A percentile compares a stretch with the other conserved stretches of the same genome.
Evolutionary conservation across 257 asterid species (phyloP).

Genomic region (Nemophila menziesii): DNA sequence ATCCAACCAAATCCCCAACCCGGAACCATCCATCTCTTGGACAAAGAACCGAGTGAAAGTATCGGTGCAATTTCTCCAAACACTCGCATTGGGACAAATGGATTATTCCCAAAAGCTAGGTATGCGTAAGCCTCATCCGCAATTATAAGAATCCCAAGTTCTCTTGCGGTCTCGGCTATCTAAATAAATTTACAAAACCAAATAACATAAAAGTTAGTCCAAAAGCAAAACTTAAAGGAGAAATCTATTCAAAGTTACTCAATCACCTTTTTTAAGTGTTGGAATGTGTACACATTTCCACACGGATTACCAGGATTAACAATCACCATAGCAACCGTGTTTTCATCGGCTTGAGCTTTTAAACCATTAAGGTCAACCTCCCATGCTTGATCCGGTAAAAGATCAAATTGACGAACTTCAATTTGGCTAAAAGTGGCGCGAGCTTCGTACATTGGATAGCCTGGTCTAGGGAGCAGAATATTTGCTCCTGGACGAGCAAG

Average conservation of each 20-base stretch:
- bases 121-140: constrained; percentile 63
- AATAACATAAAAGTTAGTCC: background rate
- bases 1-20: constrained; percentile 80
- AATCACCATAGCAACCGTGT: constrained; percentile 55
- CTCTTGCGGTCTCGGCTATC: constrained; percentile 56
- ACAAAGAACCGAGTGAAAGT: constrained; percentile 45
- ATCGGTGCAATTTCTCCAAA: constrained; percentile 41
- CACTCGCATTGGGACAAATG: constrained; percentile 43
- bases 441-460: constrained; percentile 54
- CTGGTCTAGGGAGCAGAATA: constrained; percentile 53
- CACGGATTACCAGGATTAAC: constrained; percentile 74
- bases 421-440: constrained; percentile 36
- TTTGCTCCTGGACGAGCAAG: constrained; percentile 59
- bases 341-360: constrained; percentile 54
- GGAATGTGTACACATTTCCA: constrained; percentile 46
- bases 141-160: constrained; percentile 43
- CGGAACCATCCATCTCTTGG: constrained; percentile 72
- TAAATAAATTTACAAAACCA: constrained; percentile 7
- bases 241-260: background rate
- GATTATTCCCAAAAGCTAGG: constrained; percentile 36
- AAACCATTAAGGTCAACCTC: constrained; percentile 50
- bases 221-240: constrained; percentile 1
- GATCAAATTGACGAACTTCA: constrained; percentile 55
- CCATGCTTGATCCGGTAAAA: constrained; percentile 47
- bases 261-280: constrained; percentile 49